Evolutionary conservation across 495 filamentous ascomycete genomes (phyloP).

Genomic region (Xylaria acuta): DNA sequence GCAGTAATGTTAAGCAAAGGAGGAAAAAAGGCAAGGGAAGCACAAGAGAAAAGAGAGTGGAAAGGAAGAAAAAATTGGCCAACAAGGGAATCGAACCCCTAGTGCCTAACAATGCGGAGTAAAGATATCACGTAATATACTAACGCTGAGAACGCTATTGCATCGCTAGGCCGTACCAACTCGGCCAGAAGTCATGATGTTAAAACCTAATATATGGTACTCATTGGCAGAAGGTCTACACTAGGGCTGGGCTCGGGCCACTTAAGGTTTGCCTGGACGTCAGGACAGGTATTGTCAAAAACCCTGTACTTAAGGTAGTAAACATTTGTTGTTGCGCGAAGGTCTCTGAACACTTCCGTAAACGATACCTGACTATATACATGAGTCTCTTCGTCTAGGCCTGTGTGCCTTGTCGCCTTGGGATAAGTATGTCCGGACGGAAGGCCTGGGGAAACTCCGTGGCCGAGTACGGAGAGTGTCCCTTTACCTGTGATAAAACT

Average conservation of each 20-base stretch:
- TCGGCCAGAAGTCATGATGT: neutral
- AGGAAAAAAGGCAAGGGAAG: neutral
- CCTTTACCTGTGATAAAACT: neutral
- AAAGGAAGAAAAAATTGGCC: neutral
- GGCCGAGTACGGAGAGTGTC: neutral
- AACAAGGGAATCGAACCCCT: constrained; percentile 7
- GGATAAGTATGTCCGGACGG: neutral
- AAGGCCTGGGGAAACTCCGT: neutral
- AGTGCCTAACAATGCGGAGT: constrained; percentile 2
- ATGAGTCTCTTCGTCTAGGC: too few relatives aligned
- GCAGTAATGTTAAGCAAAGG: too few relatives aligned
- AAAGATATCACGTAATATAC: neutral
- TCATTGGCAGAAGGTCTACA: neutral
- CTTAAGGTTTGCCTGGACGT: neutral
- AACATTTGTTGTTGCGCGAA: too few relatives aligned
- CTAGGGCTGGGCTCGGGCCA: neutral
- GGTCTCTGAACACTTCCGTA: too few relatives aligned
- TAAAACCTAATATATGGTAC: neutral
- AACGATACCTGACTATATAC: too few relatives aligned
- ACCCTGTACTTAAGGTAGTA: too few relatives aligned
- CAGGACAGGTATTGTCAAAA: too few relatives aligned
- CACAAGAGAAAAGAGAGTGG: neutral
- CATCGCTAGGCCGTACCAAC: constrained; percentile 10
- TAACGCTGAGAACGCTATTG: neutral
- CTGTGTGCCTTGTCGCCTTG: too few relatives aligned